Percentiles rank a stretch among this genome's conserved stretches.
phyloP scores from a whole-genome alignment of 1,284 basidiomycete genomes.

The Ceratobasidium sp. region DNA sequence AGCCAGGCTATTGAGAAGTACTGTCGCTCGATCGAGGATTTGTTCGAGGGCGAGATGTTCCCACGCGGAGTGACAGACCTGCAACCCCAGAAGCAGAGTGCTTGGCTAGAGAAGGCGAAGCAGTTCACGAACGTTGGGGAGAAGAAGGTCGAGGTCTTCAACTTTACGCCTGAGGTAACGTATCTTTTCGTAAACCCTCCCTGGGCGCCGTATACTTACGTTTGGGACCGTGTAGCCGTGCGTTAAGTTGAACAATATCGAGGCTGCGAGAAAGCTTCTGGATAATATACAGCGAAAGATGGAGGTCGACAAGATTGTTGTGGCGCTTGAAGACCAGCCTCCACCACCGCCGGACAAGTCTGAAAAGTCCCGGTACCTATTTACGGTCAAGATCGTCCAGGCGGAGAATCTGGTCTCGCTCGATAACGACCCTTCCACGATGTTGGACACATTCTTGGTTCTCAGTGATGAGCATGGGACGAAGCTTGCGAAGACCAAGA shows the following conservation, averaged over 20 bases:
- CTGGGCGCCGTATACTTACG: neutral
- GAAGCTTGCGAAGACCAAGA: conserved; percentile 93
- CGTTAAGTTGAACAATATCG: conserved; percentile 98
- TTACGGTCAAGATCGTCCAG: conserved; percentile 93
- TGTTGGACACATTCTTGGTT: conserved; percentile 92
- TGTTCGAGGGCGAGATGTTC: conserved; percentile 96
- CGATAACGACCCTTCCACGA: conserved; percentile 78
- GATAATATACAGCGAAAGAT: conserved; percentile 95
- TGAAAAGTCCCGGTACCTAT: conserved; percentile 80
- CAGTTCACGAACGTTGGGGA: conserved; percentile 82
- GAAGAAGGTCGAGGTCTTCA: conserved; percentile 93
- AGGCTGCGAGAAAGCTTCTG: conserved; percentile 88
- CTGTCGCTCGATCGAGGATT: conserved; percentile 86
- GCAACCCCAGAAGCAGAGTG: conserved; percentile 83
- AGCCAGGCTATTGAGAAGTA: conserved; percentile 95
- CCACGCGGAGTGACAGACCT: conserved; percentile 76
- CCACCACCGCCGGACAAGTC: conserved; percentile 80
- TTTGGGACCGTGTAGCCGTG: conserved; percentile 72
- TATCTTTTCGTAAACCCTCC: neutral
- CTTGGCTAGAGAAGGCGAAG: conserved; percentile 95
- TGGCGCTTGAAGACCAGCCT: conserved; percentile 68
- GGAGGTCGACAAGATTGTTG: conserved; percentile 89
- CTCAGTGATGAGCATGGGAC: conserved; percentile 93
- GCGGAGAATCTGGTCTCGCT: conserved; percentile 85
- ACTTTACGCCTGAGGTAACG: conserved; percentile 79